Evolutionary conservation across 331 rosid species (phyloP), one percentile per base, ranked within the genome.

Genomic region (Erythrophleum ivorense): DNA sequence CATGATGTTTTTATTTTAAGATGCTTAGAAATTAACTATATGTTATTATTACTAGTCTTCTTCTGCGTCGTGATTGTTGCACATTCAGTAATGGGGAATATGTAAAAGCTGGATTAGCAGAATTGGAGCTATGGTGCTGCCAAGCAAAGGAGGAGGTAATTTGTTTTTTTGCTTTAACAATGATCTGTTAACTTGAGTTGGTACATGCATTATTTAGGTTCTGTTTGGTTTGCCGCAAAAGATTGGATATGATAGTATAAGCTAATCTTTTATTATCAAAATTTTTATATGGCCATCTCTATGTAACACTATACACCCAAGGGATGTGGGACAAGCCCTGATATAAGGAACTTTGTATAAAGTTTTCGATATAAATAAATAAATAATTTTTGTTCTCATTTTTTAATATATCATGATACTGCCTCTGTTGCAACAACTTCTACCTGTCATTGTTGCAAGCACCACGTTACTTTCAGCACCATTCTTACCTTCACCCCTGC

Each of bases 41-140:
- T 64, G 40, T 68, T 73, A 58, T 46, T 70, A 43, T 84, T 89
- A 86, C 59, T 66, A 96, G 98, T 81, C 98, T 96, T 89, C 99
- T 96, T 54, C 95, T 96, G 8, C 97, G 98, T 3, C 98, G 98
- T 6, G 98, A 94, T 82, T 96, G 99, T 86, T 96, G 99, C 88
- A 96, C 99, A 86, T 96, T 96, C 86, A 96, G 93, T 88, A 96
- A 96, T 57, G 99, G 99, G 65, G 99, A 96, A 83, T 94, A 91
- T 72, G 98, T 96, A 62, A 96, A 96, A 87, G 83, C 99, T 77
- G 99, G 99, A 85, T 91, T 96, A 83, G 99, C 99, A 14, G 98
- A 96, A 86, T 78, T 96, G 97, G 99, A 96, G 88, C 83, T 91
- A 68, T 96, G 99, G 99, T 92, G 95, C 81, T 89, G 95, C 91